Conservation (phyloP, 2,329 filamentous ascomycete species). For the Cytospora mali region DNA sequence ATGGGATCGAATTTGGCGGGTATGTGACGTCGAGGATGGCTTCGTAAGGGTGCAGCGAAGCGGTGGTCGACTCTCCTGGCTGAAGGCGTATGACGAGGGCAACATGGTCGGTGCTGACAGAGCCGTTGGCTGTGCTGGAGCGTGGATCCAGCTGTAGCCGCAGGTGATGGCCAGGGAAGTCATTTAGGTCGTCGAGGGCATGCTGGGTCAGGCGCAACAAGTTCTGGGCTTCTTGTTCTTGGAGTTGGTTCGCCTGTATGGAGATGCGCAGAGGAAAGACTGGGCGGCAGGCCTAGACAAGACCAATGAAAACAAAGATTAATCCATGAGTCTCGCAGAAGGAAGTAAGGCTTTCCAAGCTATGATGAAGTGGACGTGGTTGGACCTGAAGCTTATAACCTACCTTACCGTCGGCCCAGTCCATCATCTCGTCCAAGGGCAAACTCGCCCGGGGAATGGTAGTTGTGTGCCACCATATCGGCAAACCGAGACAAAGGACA, state of each 20-base stretch:
- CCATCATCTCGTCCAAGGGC: conserved; percentile 82
- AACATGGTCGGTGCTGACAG: conserved; percentile 50
- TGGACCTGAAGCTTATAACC: conserved; percentile 26
- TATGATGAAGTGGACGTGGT: neutral
- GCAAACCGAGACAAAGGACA: conserved; percentile 79
- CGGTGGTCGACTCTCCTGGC: conserved; percentile 62
- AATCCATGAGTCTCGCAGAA: neutral
- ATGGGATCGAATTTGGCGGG: conserved; percentile 67
- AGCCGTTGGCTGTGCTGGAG: conserved; percentile 35
- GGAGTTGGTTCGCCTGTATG: conserved; percentile 69
- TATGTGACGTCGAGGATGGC: conserved; percentile 79
- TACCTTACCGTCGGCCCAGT: conserved; percentile 91
- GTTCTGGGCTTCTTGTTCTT: conserved; percentile 68
- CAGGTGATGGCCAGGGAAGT: conserved; percentile 82
- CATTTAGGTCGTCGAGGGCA: conserved; percentile 82
- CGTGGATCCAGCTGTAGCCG: conserved; percentile 65
- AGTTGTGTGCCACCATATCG: conserved; percentile 96
- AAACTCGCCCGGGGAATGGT: conserved; percentile 85
- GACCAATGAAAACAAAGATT: neutral
- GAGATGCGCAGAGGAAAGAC: conserved; percentile 85
- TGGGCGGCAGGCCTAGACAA: conserved; percentile 74
- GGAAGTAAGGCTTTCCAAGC: neutral
- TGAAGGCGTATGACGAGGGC: conserved; percentile 73
- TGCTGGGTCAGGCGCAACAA: conserved; percentile 82
- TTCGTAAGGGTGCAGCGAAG: conserved; percentile 68